Conservation (phyloP, 495 filamentous ascomycete species). For the Annulohypoxylon nitens region DNA sequence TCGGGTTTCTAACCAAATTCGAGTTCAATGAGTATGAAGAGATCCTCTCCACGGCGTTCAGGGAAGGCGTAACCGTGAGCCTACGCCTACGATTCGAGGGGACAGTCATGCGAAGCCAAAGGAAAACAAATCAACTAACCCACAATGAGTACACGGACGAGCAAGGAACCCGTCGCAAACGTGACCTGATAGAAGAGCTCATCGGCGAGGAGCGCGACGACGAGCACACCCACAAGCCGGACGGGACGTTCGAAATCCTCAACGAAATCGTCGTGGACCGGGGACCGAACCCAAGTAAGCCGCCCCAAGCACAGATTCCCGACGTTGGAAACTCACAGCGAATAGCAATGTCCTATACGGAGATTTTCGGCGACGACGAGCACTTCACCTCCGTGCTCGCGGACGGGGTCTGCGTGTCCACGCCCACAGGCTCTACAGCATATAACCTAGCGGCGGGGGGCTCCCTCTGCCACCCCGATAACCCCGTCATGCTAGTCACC, state of each 20-base stretch:
- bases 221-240: constrained; percentile 82
- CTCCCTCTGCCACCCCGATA: constrained; percentile 95
- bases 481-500: constrained; percentile 94
- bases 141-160: constrained; percentile 51
- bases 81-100: constrained; percentile 91
- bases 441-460: constrained; percentile 98
- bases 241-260: constrained; percentile 85
- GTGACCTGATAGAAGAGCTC: constrained; percentile 89
- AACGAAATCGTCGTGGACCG: constrained; percentile 94
- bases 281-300: constrained; percentile 87
- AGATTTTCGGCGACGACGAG: constrained; percentile 95
- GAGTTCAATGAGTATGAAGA: constrained; percentile 81
- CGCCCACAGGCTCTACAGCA: constrained; percentile 92
- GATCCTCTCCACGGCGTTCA: constrained; percentile 78
- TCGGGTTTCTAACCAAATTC: constrained; percentile 97
- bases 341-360: constrained; percentile 84
- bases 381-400: constrained; percentile 90
- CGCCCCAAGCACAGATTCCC: neutral
- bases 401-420: constrained; percentile 91
- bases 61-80: constrained; percentile 88
- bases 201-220: constrained; percentile 87
- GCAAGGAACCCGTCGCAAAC: constrained; percentile 46
- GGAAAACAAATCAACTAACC: constrained; percentile 45
- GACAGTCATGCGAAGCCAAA: constrained; percentile 89
- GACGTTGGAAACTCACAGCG: constrained; percentile 24